Evolutionary conservation across 306 rosid genomes (phyloP).

Genomic region (Fragaria vesca): DNA sequence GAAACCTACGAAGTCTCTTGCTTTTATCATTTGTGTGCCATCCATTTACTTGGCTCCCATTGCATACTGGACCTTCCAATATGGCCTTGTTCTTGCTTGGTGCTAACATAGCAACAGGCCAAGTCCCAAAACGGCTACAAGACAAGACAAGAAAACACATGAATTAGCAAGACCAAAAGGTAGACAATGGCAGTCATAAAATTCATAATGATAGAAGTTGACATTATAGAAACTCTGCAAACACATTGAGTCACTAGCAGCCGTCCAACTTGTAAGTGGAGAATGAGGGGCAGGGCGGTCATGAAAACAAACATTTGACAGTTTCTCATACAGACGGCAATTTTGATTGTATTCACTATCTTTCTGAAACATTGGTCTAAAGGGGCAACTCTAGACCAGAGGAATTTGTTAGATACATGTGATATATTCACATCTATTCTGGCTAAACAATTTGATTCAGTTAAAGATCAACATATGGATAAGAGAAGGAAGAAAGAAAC

Average conservation of each 20-base stretch:
- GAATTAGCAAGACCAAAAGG: constrained; percentile 12
- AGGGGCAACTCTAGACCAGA: neutral
- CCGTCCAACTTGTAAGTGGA: neutral
- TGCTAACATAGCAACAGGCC: constrained; percentile 99
- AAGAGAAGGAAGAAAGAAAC: neutral
- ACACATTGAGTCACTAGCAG: neutral
- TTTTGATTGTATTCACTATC: neutral
- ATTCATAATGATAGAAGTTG: constrained; percentile 9
- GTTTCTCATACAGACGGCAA: neutral
- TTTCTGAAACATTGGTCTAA: neutral
- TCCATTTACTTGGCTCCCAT: constrained; percentile 86
- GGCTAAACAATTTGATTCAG: neutral
- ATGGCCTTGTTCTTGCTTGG: constrained; percentile 94
- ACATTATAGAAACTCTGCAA: constrained; percentile 7
- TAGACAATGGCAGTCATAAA: constrained; percentile 7
- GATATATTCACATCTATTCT: neutral
- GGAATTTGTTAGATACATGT: neutral
- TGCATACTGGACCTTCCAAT: constrained; percentile 96
- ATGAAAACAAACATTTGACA: neutral
- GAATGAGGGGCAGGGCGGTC: neutral
- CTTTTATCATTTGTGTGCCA: constrained; percentile 98
- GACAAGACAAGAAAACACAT: constrained; percentile 28
- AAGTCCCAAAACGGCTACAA: constrained; percentile 85
- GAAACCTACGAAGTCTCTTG: constrained; percentile 87
- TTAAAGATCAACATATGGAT: neutral